These are phyloP conservation scores for Podospora anserina DNA, from an alignment of 495 filamentous ascomycete genomes.

Conservation along the genomic window DNA sequence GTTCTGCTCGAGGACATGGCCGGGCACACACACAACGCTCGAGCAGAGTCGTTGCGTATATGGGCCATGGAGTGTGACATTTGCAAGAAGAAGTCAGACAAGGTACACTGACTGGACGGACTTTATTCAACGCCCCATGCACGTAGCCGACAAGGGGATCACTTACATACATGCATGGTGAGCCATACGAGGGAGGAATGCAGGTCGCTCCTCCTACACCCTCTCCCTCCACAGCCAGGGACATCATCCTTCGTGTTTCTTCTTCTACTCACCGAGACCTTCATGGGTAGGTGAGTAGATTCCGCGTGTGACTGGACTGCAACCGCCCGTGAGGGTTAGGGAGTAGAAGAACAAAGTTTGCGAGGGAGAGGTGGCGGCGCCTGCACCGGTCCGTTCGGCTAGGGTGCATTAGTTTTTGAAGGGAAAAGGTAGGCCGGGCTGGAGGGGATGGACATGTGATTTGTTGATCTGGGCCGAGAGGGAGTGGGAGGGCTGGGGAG, in stretches of 20 bases:
- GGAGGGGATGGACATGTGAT: not conserved
- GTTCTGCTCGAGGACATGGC: not conserved
- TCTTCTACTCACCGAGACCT: not conserved
- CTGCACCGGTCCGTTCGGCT: slow-evolving; percentile 10
- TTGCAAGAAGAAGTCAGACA: not conserved
- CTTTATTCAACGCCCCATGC: not conserved
- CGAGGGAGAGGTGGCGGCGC: not conserved
- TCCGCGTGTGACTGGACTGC: not conserved
- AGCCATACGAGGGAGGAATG: not conserved
- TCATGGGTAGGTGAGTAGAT: not conserved
- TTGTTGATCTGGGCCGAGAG: not conserved
- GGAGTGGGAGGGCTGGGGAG: not conserved
- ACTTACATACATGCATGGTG: not conserved
- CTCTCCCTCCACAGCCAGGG: not conserved
- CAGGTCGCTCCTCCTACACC: not conserved
- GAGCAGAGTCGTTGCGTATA: not conserved
- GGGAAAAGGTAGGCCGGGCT: not conserved
- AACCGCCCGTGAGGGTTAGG: not conserved
- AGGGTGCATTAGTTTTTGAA: slow-evolving; percentile 1
- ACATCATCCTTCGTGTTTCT: not conserved
- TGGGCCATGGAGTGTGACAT: not conserved
- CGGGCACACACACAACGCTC: not conserved
- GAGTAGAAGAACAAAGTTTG: not conserved
- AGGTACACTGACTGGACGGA: not conserved
- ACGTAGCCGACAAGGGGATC: not conserved